Evolutionary conservation across 2,329 filamentous ascomycete genomes (phyloP), one percentile per base, ranked within the genome.

Genomic region (Diaporthe citriasiana): DNA sequence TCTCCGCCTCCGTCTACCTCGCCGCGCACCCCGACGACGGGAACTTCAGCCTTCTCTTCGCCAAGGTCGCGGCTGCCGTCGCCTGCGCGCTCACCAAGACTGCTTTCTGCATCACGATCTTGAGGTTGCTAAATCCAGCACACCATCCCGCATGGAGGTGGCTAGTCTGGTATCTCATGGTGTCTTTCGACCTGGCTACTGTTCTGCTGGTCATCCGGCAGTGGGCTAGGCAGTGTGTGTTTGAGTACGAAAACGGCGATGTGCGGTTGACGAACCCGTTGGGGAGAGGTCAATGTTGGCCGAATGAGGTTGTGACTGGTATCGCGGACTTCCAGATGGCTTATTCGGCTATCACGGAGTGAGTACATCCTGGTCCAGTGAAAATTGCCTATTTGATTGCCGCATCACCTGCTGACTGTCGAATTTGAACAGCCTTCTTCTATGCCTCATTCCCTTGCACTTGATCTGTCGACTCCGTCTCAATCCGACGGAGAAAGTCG

Each of bases 21-120:
- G 47, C 33, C 33, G 33, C 63, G 3, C 9, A 25, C 1, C 63
- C 63, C 12, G 47, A 53, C 22, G 63, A 68, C 30, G 63, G 63
- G 10, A 68, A 68, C 7, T 68, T 68, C 63, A 68, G 63, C 63
- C 47, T 68, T 35, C 47, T 68, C 1, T 68, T 68, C 63, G 63
- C 63, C 45, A 68, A 68, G 47, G 45, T 53, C 35, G 47, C 63
- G 4, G 63, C 33, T 10, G 63, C 63, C 4, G 19, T 40, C 9
- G 63, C 63, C 1, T 68, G 63, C n/a, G 47, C 47, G n/a, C 47
- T 68, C 4, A 53, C 63, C n/a, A 68, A 68, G 47, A 68, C 63
- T 9, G 63, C 63, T 1, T 68, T 68, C n/a, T 68, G 63, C 47
- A 35, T n/a, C 47, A 53, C 63, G 4, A 40, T 68, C 15, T 15